Evolutionary conservation across 2,329 filamentous ascomycete species (phyloP), one percentile per base, ranked within the genome.

Genomic region (Beauveria asiatica): DNA sequence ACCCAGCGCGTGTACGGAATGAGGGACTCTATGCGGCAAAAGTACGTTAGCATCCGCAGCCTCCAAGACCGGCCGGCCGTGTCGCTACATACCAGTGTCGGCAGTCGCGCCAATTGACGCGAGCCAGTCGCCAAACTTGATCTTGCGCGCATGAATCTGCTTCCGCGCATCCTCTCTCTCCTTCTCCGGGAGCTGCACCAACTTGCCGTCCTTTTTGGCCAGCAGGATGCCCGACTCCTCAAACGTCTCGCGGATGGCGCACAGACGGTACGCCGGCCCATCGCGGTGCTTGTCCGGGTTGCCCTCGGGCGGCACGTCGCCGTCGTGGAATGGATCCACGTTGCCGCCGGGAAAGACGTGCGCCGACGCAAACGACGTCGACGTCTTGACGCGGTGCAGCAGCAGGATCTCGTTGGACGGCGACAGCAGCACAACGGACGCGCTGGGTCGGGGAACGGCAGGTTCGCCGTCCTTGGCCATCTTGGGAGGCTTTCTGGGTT

Each of bases 341-440:
- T 92, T 92, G 6, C 94, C 94, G 39, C 94, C 94, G 0, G 94
- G 93, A 66, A 99, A 99, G 62, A 99, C 94, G 70, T 97, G 92
- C 0, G 93, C 94, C 0, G 90, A 93, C 4, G 93, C 84, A 69
- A 97, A 97, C 3, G 92, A 88, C 1, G 83, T 85, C 0, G 90
- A 94, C 1, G 88, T 91, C 64, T 87, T 82, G 3, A 96, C 90
- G 63, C 94, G 87, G 72, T 92, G 92, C 9, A 97, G 84, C 19
- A 97, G 84, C 1, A 99, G 82, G 51, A 97, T 84, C 71, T 96
- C 86, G 72, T 97, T 97, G 55, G 82, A 80, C 0, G 92, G 88
- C 0, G 94, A 97, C 52, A 99, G 78, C 16, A 97, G 81, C 39
- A 97, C 78, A 51, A 97, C 85, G 65, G 90, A 95, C 13, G 86